These are phyloP conservation scores for Penicillium verrucosum DNA, from an alignment of 2,329 filamentous ascomycete species.

Conservation along the genomic window DNA sequence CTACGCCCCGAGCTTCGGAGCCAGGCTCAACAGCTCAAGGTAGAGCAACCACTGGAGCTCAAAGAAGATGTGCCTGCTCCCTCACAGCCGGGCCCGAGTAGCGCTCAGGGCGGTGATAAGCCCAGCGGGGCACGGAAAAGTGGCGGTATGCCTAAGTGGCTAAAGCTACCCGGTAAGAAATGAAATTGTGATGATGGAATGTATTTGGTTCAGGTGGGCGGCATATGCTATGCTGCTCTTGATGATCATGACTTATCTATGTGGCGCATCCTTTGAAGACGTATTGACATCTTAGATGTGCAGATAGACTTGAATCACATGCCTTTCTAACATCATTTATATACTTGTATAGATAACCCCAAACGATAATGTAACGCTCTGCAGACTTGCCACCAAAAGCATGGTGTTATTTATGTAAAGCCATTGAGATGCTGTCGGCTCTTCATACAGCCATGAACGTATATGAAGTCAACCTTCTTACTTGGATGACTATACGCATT, in stretches of 20 bases:
- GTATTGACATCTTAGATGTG: background rate
- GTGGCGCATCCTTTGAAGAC: background rate
- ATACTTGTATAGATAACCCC: background rate
- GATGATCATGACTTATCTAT: slow-evolving; percentile 7
- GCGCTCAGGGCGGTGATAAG: slow-evolving; percentile 33
- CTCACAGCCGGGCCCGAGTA: slow-evolving; percentile 24
- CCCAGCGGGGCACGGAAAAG: slow-evolving; percentile 30
- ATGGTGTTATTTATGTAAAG: background rate
- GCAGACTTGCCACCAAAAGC: too few species aligned
- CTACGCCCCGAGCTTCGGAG: slow-evolving; percentile 60
- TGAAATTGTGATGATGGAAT: slow-evolving; percentile 35
- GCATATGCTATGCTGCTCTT: slow-evolving; percentile 1
- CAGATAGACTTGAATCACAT: slow-evolving; percentile 1
- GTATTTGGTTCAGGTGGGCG: background rate
- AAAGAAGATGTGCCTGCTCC: slow-evolving; percentile 44
- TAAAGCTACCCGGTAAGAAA: slow-evolving; percentile 71
- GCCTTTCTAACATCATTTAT: background rate
- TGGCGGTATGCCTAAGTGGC: slow-evolving; percentile 62
- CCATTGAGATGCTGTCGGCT: background rate
- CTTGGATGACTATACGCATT: background rate
- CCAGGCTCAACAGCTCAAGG: slow-evolving; percentile 64
- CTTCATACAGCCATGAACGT: background rate
- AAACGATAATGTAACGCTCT: background rate
- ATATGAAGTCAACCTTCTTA: background rate
- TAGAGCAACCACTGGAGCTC: slow-evolving; percentile 40